These are phyloP conservation scores for Phyllosticta ampelicida DNA, from an alignment of 2,329 filamentous ascomycete genomes.

Conservation along the genomic window DNA sequence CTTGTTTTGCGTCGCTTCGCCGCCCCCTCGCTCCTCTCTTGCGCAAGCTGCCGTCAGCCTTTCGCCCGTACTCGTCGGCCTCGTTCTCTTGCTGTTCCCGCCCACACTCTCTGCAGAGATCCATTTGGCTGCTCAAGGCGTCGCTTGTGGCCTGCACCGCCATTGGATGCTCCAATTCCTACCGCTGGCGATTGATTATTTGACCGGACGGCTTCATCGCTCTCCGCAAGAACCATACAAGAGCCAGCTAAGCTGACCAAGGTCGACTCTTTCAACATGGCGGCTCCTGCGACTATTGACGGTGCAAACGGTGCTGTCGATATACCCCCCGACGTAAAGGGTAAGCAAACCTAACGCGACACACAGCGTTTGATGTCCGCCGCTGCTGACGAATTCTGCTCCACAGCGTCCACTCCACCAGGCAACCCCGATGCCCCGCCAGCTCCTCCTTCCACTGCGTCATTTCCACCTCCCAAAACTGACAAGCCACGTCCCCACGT, in stretches of 20 bases:
- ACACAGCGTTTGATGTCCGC: not conserved
- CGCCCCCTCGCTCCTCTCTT: not conserved
- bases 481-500: constrained; percentile 95
- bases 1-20: not conserved
- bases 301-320: constrained; percentile 5
- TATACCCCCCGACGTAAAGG: constrained; percentile 2
- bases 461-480: constrained; percentile 77
- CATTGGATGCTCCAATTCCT: not conserved
- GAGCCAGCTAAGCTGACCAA: not conserved
- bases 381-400: constrained; percentile 1
- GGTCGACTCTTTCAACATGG: constrained; percentile 7
- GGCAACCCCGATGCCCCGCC: constrained; percentile 6
- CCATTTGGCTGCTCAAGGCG: not conserved
- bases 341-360: not conserved
- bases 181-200: not conserved
- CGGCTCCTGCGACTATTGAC: constrained; percentile 6
- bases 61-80: not conserved
- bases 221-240: not conserved
- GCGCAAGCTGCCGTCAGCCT: constrained; percentile 1
- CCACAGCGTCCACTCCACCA: constrained; percentile 3
- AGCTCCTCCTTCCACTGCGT: constrained; percentile 12
- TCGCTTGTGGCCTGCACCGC: not conserved
- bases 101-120: not conserved
- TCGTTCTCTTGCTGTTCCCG: not conserved
- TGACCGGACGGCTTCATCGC: not conserved